Percentiles rank a stretch among this genome's conserved stretches.
phyloP scores from a whole-genome alignment of 257 asterid species.

The Solanum megistacrolobum region DNA sequence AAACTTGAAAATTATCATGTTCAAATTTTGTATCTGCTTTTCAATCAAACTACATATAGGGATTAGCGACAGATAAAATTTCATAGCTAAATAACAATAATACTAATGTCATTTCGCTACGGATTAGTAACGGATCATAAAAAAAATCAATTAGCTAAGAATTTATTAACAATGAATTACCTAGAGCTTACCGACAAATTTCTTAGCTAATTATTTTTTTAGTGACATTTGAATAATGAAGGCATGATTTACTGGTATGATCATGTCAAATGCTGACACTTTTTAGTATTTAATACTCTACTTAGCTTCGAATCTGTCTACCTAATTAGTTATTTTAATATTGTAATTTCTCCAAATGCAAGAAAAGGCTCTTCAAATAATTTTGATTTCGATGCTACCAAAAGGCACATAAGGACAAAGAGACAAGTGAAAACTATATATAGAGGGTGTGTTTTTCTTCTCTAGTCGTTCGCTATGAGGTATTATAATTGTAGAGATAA shows the following conservation, averaged over 20 bases:
- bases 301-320: neutral
- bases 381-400: neutral
- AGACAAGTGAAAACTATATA: neutral
- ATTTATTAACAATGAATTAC: neutral
- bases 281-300: neutral
- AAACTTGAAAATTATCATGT: neutral
- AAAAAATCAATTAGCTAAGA: neutral
- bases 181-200: neutral
- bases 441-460: neutral
- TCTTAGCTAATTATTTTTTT: neutral
- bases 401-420: neutral
- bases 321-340: neutral
- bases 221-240: neutral
- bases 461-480: no score
- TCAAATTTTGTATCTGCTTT: neutral
- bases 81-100: neutral
- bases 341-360: neutral
- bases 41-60: neutral
- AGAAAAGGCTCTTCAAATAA: neutral
- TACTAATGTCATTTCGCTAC: neutral
- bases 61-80: rapidly evolving
- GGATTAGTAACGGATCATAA: neutral
- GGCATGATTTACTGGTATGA: neutral
- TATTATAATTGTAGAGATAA: no score
- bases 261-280: neutral